Conservation (phyloP, 768 basidiomycete species). For the Asterophora lycoperdoides region DNA sequence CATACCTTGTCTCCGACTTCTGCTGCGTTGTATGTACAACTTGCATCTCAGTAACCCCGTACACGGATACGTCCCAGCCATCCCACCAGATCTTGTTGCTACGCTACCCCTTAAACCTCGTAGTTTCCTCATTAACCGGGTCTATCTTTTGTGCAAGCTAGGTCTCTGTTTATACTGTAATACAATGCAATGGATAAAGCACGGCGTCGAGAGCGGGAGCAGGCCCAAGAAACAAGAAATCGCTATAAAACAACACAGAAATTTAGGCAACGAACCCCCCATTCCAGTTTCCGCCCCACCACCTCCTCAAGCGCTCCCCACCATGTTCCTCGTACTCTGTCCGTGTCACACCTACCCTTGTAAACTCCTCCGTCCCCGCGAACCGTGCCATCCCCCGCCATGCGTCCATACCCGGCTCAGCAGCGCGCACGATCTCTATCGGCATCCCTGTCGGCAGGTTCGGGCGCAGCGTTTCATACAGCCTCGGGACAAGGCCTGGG, state of each 20-base stretch:
- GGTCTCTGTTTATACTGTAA: conserved; percentile 20
- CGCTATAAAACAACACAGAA: background rate
- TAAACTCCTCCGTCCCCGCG: conserved; percentile 52
- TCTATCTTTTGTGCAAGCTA: conserved; percentile 21
- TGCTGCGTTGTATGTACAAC: background rate
- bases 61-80: background rate
- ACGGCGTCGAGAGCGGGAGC: background rate
- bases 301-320: conserved; percentile 77
- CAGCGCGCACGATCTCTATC: conserved; percentile 59
- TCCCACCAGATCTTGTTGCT: conserved; percentile 3
- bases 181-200: conserved; percentile 19
- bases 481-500: conserved; percentile 60
- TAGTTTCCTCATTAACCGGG: conserved; percentile 8
- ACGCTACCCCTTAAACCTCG: background rate
- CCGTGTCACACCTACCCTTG: conserved; percentile 55
- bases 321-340: conserved; percentile 91
- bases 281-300: conserved; percentile 95
- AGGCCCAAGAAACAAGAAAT: background rate
- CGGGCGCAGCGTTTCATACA: conserved; percentile 75
- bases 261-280: conserved; percentile 20
- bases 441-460: conserved; percentile 80
- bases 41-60: conserved; percentile 2
- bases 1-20: too few relatives aligned
- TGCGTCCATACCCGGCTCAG: conserved; percentile 68
- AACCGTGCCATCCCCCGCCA: conserved; percentile 93